Conservation (phyloP, 192 early-diverging fungal species). For the Haplosporangium gracile region DNA sequence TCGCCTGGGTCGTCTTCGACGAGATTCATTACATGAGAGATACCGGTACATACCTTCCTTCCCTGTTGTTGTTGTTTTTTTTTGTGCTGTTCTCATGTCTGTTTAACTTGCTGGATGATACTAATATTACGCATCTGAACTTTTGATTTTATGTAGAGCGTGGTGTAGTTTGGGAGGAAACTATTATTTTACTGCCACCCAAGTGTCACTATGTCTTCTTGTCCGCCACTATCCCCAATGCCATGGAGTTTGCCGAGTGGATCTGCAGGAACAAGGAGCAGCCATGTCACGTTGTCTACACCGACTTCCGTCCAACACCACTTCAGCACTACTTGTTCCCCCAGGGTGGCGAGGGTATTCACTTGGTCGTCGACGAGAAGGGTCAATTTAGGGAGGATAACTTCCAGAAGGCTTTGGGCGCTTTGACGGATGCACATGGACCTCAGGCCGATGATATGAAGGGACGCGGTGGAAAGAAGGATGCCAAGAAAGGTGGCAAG, state of each 20-base stretch:
- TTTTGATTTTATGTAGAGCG: constrained; percentile 69
- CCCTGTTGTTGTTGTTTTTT: not conserved
- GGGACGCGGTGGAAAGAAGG: constrained; percentile 65
- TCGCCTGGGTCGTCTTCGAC: constrained; percentile 98
- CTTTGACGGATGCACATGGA: constrained; percentile 74
- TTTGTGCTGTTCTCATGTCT: not conserved
- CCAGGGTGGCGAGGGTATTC: constrained; percentile 91
- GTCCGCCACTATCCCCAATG: constrained; percentile 98
- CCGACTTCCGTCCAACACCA: constrained; percentile 96
- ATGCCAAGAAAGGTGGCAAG: constrained; percentile 68
- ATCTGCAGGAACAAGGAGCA: constrained; percentile 95
- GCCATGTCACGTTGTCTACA: constrained; percentile 99
- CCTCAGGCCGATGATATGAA: constrained; percentile 62
- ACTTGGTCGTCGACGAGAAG: constrained; percentile 97
- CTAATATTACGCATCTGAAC: not conserved
- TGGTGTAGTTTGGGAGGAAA: constrained; percentile 99
- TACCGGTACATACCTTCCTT: constrained; percentile 63
- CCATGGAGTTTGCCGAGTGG: constrained; percentile 99
- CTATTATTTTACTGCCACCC: constrained; percentile 94
- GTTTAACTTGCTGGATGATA: not conserved
- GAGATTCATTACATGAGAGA: constrained; percentile 99
- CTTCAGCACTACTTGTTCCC: constrained; percentile 98
- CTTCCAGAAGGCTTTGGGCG: constrained; percentile 90
- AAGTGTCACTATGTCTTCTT: constrained; percentile 95
- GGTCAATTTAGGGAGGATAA: constrained; percentile 94